Base-by-base conservation (phyloP, 164 flowering plant genomes). In the Chimonanthus salicifolius region DNA sequence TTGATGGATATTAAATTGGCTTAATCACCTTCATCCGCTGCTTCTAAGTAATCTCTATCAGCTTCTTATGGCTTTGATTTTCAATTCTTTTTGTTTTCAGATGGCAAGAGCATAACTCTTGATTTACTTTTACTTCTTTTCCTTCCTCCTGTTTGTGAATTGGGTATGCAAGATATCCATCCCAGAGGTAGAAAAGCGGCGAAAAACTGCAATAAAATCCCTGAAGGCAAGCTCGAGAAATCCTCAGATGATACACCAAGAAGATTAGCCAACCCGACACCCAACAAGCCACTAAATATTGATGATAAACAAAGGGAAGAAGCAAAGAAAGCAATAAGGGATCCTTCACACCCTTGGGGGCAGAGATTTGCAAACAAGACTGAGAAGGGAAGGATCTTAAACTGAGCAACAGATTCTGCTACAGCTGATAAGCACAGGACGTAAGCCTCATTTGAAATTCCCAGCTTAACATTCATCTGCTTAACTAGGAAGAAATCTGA, bases 261-360 rank as follows among this genome's bases (percentile, higher is more conserved):
- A 49, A 85, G n/a, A 69, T 89, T 82, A 64, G 95, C 84, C 77
- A 92, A 66, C 9, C 88, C 97, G 75, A 90, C 80, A 3, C 97
- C 98, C 49, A 85, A 72, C 67, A 88, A 83, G 9, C 95, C 94
- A 76, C 98, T 85, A 51, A 86, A 4, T n/a, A 94, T 87, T 6
- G 94, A 90, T 3, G 97, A 85, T 64, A 92, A 78, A 75, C 90
- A 87, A 70, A 89, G 75, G 2, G 89, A 84, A 7, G 97, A 92
- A 48, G 91, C 94, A 18, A 89, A 77, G 80, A 94, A 92, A 10
- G 98, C 87, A 67, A 88, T 85, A 9, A 94, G 87, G 46, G 98
- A 90, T 62, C 95, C 98, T 78, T 92, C 98, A 73, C 88, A 88
- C 4, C 98, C 97, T 7, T 78, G 74, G 4, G 97, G 97, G 71